Conservation (phyloP, 768 basidiomycete species). For the Rhodotorula taiwanensis region DNA sequence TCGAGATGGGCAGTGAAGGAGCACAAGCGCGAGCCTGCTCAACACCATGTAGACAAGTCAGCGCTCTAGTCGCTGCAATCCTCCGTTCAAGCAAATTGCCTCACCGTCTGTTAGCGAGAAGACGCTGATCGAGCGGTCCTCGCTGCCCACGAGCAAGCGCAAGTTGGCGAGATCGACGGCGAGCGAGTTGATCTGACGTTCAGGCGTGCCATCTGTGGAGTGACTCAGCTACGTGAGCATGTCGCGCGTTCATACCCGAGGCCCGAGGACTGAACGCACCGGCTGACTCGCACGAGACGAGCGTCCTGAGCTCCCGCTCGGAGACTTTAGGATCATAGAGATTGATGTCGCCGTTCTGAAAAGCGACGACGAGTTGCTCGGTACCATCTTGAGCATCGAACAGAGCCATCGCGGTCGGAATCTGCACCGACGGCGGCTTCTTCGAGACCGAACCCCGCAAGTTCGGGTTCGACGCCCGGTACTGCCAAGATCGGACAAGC, state of each 20-base stretch:
- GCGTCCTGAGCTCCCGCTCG: conserved; percentile 61
- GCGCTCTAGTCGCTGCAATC: too few relatives aligned
- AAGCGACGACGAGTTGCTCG: conserved; percentile 68
- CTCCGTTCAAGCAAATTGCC: too few relatives aligned
- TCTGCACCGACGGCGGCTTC: conserved; percentile 40
- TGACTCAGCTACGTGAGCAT: not conserved
- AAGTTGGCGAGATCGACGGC: conserved; percentile 86
- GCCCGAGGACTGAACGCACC: conserved; percentile 54
- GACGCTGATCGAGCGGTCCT: conserved; percentile 86
- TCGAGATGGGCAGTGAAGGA: conserved; percentile 87
- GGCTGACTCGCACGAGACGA: conserved; percentile 50
- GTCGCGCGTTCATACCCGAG: conserved; percentile 46
- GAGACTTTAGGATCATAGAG: conserved; percentile 85
- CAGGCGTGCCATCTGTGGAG: conserved; percentile 61
- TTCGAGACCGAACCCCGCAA: not conserved
- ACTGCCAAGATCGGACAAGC: conserved; percentile 63
- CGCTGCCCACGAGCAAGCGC: conserved; percentile 79
- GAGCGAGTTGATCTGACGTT: conserved; percentile 76
- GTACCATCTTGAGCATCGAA: conserved; percentile 51
- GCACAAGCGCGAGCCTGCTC: too few relatives aligned
- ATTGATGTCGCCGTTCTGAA: conserved; percentile 79
- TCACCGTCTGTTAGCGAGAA: conserved; percentile 71
- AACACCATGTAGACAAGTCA: too few relatives aligned
- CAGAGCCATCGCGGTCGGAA: conserved; percentile 76
- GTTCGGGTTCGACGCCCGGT: conserved; percentile 60